phyloP scores from a whole-genome alignment of 495 filamentous ascomycete species.

The Sphaerosporella brunnea region DNA sequence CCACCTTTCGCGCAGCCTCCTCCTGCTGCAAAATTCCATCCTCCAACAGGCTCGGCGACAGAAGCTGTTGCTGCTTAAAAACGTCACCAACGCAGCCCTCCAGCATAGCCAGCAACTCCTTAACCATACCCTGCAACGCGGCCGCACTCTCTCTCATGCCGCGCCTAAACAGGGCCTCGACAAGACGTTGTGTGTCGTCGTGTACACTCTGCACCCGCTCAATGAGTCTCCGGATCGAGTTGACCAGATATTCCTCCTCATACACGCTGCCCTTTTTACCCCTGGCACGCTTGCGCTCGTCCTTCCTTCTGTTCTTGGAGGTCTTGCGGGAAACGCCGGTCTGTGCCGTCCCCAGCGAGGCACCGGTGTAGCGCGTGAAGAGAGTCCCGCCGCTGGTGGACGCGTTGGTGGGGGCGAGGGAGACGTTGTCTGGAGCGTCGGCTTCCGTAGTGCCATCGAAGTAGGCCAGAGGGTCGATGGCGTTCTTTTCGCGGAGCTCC shows the following conservation, averaged over 20 bases:
- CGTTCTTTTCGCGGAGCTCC: conserved; percentile 64
- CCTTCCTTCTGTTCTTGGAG: conserved; percentile 61
- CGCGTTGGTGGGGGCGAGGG: conserved; percentile 67
- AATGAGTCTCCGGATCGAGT: conserved; percentile 63
- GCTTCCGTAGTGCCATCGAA: conserved; percentile 33
- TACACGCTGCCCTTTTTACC: conserved; percentile 94
- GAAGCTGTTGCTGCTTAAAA: neutral
- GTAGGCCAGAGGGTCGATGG: conserved; percentile 50
- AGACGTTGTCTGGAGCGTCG: conserved; percentile 80
- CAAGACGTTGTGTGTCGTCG: conserved; percentile 49
- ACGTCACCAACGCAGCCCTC: neutral
- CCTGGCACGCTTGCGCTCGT: conserved; percentile 85
- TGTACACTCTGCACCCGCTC: conserved; percentile 59
- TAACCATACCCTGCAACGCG: conserved; percentile 53
- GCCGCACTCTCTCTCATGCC: conserved; percentile 73
- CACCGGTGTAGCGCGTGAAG: conserved; percentile 79
- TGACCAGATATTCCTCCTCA: conserved; percentile 91
- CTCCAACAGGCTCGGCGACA: conserved; percentile 28
- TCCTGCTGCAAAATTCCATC: conserved; percentile 22
- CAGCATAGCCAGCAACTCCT: conserved; percentile 53
- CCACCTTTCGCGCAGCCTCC: conserved; percentile 21
- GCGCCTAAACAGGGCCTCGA: conserved; percentile 56
- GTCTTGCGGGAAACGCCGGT: conserved; percentile 53
- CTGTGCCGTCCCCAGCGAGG: conserved; percentile 45
- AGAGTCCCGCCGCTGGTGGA: conserved; percentile 60